These are phyloP conservation scores for Albifimbria verrucaria DNA, from an alignment of 2,329 filamentous ascomycete genomes.

Conservation along the genomic window DNA sequence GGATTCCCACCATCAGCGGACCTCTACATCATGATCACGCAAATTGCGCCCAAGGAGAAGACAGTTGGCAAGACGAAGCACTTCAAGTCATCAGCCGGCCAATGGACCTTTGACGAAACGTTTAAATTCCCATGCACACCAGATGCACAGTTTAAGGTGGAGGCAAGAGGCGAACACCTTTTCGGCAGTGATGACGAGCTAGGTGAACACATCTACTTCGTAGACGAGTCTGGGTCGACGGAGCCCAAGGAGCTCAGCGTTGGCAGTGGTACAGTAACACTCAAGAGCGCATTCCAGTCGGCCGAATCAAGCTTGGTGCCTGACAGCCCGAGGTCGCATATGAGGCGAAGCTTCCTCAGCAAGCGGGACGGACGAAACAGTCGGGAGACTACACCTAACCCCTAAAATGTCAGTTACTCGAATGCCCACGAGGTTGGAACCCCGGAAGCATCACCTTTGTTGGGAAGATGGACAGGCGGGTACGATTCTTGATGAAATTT, in stretches of 20 bases:
- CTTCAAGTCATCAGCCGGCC: slow-evolving; percentile 67
- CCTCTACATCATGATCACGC: slow-evolving; percentile 72
- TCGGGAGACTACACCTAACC: slow-evolving; percentile 41
- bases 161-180: slow-evolving; percentile 79
- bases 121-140: slow-evolving; percentile 77
- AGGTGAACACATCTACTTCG: slow-evolving; percentile 83
- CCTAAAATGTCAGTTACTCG: no score
- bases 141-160: slow-evolving; percentile 81
- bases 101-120: slow-evolving; percentile 70
- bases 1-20: slow-evolving; percentile 76
- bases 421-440: no score
- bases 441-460: no score
- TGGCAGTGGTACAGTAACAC: slow-evolving; percentile 66
- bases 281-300: slow-evolving; percentile 69
- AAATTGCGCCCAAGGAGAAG: slow-evolving; percentile 67
- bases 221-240: slow-evolving; percentile 72
- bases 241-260: slow-evolving; percentile 72
- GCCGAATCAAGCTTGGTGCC: slow-evolving; percentile 42
- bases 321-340: slow-evolving; percentile 43
- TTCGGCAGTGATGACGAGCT: slow-evolving; percentile 82
- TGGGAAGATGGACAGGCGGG: background rate
- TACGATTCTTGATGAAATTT: no score
- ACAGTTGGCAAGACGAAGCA: slow-evolving; percentile 90
- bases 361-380: slow-evolving; percentile 44
- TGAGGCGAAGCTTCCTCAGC: slow-evolving; percentile 53